Base-by-base conservation (phyloP, 2,329 filamentous ascomycete species). In the Ceratocystis alfenasii region DNA sequence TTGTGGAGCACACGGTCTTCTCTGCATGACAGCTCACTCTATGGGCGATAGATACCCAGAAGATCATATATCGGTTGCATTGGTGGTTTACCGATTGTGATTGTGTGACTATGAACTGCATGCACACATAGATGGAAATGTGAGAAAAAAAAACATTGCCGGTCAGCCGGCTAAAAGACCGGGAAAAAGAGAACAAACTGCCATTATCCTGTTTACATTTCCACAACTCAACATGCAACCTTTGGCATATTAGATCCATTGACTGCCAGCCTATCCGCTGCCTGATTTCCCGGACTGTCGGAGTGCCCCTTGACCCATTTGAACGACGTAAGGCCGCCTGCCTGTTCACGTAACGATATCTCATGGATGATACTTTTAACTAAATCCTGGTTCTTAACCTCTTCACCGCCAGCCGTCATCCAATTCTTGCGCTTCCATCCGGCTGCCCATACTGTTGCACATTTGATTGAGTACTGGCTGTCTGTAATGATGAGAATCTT, bases 271-370 rank as follows among this genome's bases (percentile, higher is more conserved):
- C 75, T 75, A 78, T 97, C 93, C 0, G 94, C 94, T 12, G 85
- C 88, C 57, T 84, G 79, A 72, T 97, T 97, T 1, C 93, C 92
- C 2, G 77, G 74, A 70, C 90, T 80, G 57, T 80, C 79, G 30
- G 81, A 81, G 73, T 99, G 94, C 0, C 91, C 94, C 76, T 95
- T 96, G 60, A 96, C 85, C 92, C 92, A 97, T 69, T 86, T 81
- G 72, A 96, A 94, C 65, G 82, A 77, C 0, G 89, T 95, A 69
- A 79, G 76, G 2, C 80, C 81, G 17, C 83, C 83, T 0, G 79
- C 77, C 64, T 76, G 78, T 62, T 84, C 81, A 62, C 90, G 81
- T 73, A 89, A 83, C 28, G 88, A 83, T 62, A 96, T 88, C 71
- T 84, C 83, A 5, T 80, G 78, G 50, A 91, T 77, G 60, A 95